Base-by-base conservation (phyloP, 2,329 filamentous ascomycete genomes). In the Penicillium sclerotiorum region DNA sequence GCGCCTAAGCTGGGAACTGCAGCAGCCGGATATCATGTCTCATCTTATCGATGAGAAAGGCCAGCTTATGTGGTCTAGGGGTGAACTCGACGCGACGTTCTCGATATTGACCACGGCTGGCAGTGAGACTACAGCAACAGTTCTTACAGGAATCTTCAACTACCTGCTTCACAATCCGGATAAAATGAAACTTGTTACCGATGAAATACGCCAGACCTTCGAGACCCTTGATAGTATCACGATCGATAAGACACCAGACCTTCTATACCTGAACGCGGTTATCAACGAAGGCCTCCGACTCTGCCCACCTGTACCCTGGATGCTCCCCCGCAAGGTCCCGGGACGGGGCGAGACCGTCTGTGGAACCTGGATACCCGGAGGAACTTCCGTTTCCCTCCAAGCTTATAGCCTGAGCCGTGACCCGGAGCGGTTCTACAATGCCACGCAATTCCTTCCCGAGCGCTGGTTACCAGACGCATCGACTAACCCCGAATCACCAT, bases 261-360 rank as follows among this genome's bases (percentile, higher is more conserved):
- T 92, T 68, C 84, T 86, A 4, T 93, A 90, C 67, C 80, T 91
- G 32, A 83, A 87, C 64, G 88, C 88, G 27, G 83, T 93, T 8
- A 84, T 86, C 64, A 84, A 79, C 61, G 89, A 94, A 69, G 79
- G 85, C 8, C 78, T 92, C 33, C 86, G 89, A 32, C 77, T 86
- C 62, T 85, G 80, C 70, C 73, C 84, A 1, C 87, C 89, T 0
- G 85, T 90, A 0, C 83, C 86, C 0, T 61, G 88, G 36, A 90
- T 87, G 0, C 64, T 86, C 47, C 85, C 42, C 11, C 48, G 48
- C 11, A 9, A 45, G 20, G 37, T 45, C 5, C 47, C 47, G 4
- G 23, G 22, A 12, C 23, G 47, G 5, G 47, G 47, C 15, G 40
- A 40, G n/a, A n/a, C 22, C 0, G 33, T 49, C 8, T 38, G 38